These are phyloP conservation scores for Metschnikowia koreensis DNA, from an alignment of 805 yeast genomes.

Conservation along the genomic window DNA sequence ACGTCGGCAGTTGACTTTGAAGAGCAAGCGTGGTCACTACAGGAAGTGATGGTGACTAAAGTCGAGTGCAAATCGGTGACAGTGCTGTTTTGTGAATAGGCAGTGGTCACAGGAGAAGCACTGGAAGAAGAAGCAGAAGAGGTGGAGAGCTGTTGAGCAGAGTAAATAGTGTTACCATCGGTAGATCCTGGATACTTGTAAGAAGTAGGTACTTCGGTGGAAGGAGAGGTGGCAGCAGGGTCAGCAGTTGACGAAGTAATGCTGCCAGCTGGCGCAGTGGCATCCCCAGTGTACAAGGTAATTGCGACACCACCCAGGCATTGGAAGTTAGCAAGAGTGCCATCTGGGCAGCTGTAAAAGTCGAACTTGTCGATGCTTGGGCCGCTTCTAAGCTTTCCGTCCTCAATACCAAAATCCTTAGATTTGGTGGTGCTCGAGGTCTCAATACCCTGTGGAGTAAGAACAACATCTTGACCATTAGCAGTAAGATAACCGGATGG, in stretches of 20 bases:
- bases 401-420: conserved; percentile 27
- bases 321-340: conserved; percentile 15
- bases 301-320: conserved; percentile 13
- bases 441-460: conserved; percentile 18
- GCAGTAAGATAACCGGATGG: conserved; percentile 31
- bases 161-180: not conserved
- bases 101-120: conserved; percentile 15
- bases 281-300: conserved; percentile 9
- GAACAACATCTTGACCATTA: conserved; percentile 21
- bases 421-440: conserved; percentile 21
- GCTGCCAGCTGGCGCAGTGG: conserved; percentile 21
- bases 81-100: conserved; percentile 15
- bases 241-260: conserved; percentile 26
- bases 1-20: conserved; percentile 3
- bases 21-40: conserved; percentile 18
- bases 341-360: conserved; percentile 28
- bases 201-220: conserved; percentile 24
- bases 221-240: conserved; percentile 24
- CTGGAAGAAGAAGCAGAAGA: not conserved
- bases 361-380: conserved; percentile 14
- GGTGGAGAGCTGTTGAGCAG: not conserved
- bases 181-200: not conserved
- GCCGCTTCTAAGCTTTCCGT: conserved; percentile 27
- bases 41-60: conserved; percentile 26
- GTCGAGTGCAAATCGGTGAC: conserved; percentile 23